These are phyloP conservation scores for Inonotus hispidus DNA, from an alignment of 1,284 basidiomycete species.

Conservation along the genomic window DNA sequence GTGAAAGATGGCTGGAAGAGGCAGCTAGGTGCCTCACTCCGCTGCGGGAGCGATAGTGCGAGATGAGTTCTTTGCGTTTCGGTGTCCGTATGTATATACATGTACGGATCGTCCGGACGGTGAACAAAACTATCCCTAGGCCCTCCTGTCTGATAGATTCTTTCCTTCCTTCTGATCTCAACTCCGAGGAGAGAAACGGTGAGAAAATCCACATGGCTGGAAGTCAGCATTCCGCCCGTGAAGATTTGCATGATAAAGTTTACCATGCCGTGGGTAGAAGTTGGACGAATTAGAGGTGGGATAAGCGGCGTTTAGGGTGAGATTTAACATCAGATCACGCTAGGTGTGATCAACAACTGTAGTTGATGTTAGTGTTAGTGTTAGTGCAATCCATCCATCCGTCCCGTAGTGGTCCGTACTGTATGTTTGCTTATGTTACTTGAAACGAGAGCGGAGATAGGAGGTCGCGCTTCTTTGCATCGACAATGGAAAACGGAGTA, in stretches of 20 bases:
- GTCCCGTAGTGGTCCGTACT: background rate
- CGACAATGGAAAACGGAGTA: background rate
- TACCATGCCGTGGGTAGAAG: background rate
- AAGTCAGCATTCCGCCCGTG: background rate
- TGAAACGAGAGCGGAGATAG: conserved; percentile 6
- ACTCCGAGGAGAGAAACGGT: background rate
- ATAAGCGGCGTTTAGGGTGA: conserved; percentile 1
- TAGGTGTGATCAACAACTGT: background rate
- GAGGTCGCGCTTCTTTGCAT: background rate
- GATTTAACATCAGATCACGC: background rate
- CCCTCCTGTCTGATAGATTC: background rate
- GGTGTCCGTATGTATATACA: background rate
- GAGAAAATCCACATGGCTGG: background rate
- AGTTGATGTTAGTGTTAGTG: background rate
- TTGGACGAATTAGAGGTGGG: background rate
- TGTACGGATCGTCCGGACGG: background rate
- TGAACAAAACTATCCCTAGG: background rate
- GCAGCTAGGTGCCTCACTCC: background rate
- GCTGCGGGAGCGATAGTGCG: background rate
- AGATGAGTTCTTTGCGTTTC: background rate
- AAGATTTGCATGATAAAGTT: conserved; percentile 4
- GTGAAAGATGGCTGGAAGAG: background rate
- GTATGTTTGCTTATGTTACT: background rate
- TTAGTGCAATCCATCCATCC: background rate
- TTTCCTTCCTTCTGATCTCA: background rate